These are phyloP conservation scores for Phytopythium cucurbitacearum DNA, from an alignment of 352 stramenopile species.

Conservation along the genomic window DNA sequence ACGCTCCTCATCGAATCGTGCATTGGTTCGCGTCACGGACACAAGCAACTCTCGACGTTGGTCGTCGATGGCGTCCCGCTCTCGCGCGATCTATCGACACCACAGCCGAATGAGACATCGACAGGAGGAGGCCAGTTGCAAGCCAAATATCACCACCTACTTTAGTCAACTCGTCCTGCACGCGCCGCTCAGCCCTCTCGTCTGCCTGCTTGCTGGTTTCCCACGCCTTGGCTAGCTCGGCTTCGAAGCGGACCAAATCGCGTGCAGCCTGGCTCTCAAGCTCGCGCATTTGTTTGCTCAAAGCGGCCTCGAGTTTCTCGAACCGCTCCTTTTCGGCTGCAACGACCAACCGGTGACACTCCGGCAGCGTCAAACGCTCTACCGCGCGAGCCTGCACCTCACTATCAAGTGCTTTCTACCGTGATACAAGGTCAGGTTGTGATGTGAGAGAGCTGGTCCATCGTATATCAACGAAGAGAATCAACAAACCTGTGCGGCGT, in stretches of 20 bases:
- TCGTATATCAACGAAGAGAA: too few relatives aligned
- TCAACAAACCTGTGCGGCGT: conserved; percentile 15
- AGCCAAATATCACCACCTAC: conserved; percentile 11
- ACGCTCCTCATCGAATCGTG: conserved; percentile 65
- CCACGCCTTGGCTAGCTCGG: conserved; percentile 29
- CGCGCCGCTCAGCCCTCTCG: conserved; percentile 51
- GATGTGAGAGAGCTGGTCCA: too few relatives aligned
- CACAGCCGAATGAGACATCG: neutral
- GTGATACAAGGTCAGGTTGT: too few relatives aligned
- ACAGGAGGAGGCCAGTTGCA: neutral
- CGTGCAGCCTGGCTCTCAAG: conserved; percentile 41
- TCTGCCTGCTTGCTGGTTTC: conserved; percentile 36
- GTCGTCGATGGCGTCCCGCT: conserved; percentile 67
- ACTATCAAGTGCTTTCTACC: conserved; percentile 22
- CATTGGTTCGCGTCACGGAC: conserved; percentile 39
- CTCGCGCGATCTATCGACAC: conserved; percentile 38
- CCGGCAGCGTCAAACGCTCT: conserved; percentile 56
- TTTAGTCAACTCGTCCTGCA: conserved; percentile 55
- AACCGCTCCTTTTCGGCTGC: conserved; percentile 61
- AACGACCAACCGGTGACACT: conserved; percentile 47
- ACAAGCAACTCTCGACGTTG: conserved; percentile 65
- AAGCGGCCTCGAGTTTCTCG: conserved; percentile 50
- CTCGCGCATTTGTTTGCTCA: conserved; percentile 46
- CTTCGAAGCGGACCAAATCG: conserved; percentile 35
- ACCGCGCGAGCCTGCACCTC: conserved; percentile 32